A percentile compares a stretch with the other conserved stretches of the same genome.
phyloP scores from a whole-genome alignment of 331 rosid species.

The Malus hybrid region DNA sequence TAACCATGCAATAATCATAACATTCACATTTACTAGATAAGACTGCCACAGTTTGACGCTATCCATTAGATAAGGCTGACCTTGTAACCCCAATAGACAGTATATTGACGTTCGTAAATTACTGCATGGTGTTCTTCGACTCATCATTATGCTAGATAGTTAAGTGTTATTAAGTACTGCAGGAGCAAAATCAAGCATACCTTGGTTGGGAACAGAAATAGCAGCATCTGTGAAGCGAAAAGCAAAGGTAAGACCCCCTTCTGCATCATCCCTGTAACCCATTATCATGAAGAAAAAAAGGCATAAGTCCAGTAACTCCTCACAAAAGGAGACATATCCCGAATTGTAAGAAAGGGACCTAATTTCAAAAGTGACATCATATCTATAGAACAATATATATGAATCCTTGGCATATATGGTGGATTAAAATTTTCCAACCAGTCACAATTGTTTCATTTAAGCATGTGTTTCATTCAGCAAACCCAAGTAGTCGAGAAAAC shows the following conservation, averaged over 20 bases:
- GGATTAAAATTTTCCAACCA: neutral
- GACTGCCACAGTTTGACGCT: neutral
- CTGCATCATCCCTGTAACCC: constrained; percentile 68
- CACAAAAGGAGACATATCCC: neutral
- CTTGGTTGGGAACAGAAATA: constrained; percentile 76
- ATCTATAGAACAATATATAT: neutral
- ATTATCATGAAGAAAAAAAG: neutral
- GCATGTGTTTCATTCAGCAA: neutral
- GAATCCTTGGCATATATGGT: neutral
- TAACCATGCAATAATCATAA: neutral
- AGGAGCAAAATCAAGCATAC: constrained; percentile 29
- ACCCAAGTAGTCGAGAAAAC: neutral
- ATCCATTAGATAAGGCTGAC: neutral
- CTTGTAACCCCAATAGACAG: neutral
- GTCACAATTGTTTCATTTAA: neutral
- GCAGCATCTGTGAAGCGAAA: constrained; percentile 97
- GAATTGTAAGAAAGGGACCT: neutral
- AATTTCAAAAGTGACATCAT: neutral
- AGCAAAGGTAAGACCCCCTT: constrained; percentile 92
- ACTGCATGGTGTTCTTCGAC: too few relatives aligned
- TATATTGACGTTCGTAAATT: neutral
- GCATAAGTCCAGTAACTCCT: neutral
- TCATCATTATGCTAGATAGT: too few relatives aligned
- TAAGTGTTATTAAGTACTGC: neutral
- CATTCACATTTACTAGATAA: neutral